Conservation (phyloP, 2,329 filamentous ascomycete species). For the Cladobotryum mycophilum region DNA sequence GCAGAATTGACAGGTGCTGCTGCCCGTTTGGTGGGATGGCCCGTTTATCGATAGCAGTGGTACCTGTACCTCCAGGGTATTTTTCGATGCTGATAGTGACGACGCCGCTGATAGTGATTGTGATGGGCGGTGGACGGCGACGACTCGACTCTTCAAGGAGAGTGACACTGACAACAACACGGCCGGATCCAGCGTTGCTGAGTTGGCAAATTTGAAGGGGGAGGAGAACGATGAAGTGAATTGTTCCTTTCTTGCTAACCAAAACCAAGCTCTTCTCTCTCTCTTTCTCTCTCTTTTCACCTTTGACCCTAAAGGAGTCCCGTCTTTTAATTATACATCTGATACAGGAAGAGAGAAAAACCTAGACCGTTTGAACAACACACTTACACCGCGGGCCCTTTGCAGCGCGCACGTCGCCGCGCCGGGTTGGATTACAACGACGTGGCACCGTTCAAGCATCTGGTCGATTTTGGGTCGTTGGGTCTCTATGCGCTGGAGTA, state of each 20-base stretch:
- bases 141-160: no score
- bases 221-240: no score
- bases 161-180: no score
- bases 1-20: background rate
- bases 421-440: background rate
- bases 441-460: slow-evolving; percentile 12
- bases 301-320: background rate
- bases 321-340: no score
- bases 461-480: slow-evolving; percentile 7
- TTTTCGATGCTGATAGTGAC: no score
- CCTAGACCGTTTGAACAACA: no score
- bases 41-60: background rate
- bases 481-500: slow-evolving; percentile 8
- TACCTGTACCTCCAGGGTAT: background rate
- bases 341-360: no score
- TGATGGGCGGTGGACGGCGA: no score
- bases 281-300: slow-evolving; percentile 3
- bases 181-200: background rate
- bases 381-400: no score
- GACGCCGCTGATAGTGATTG: no score
- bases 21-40: no score
- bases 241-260: background rate
- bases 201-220: background rate
- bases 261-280: background rate
- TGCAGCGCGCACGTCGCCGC: no score